A percentile compares a stretch with the other conserved stretches of the same genome.
Evolutionary conservation across 2,329 filamentous ascomycete species (phyloP).

Genomic region (Claviceps purpurea): DNA sequence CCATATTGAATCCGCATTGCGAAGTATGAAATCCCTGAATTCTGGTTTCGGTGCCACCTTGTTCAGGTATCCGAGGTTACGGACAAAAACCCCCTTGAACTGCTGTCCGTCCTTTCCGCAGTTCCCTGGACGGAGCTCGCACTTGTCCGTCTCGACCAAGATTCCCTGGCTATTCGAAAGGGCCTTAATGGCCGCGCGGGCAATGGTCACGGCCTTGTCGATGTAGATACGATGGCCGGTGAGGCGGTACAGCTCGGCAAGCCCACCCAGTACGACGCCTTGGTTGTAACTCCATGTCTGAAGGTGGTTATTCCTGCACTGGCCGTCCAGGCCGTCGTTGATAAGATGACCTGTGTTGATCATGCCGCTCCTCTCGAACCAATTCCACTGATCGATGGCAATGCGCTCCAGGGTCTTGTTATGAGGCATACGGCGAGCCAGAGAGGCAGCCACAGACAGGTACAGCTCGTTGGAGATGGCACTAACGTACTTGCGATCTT

Average conservation of each 20-base stretch:
- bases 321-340: constrained; percentile 37
- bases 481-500: constrained; percentile 35
- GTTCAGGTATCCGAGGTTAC: constrained; percentile 49
- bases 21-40: constrained; percentile 41
- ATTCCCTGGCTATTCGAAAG: constrained; percentile 32
- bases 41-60: constrained; percentile 31
- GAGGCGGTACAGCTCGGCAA: constrained; percentile 36
- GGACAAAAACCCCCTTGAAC: constrained; percentile 61
- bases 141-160: constrained; percentile 25
- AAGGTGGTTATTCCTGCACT: constrained; percentile 38
- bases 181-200: constrained; percentile 34
- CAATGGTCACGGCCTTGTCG: constrained; percentile 31
- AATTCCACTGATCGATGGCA: constrained; percentile 37
- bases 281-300: constrained; percentile 45
- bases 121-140: constrained; percentile 19
- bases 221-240: constrained; percentile 29
- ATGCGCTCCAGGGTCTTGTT: constrained; percentile 31
- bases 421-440: constrained; percentile 34
- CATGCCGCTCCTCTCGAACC: constrained; percentile 37
- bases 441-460: constrained; percentile 36
- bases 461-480: constrained; percentile 47
- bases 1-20: constrained; percentile 56
- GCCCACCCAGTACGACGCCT: constrained; percentile 41
- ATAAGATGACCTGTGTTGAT: constrained; percentile 37
- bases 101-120: constrained; percentile 41